Base-by-base conservation (phyloP, 495 filamentous ascomycete species). In the Trichoderma asperelloides region DNA sequence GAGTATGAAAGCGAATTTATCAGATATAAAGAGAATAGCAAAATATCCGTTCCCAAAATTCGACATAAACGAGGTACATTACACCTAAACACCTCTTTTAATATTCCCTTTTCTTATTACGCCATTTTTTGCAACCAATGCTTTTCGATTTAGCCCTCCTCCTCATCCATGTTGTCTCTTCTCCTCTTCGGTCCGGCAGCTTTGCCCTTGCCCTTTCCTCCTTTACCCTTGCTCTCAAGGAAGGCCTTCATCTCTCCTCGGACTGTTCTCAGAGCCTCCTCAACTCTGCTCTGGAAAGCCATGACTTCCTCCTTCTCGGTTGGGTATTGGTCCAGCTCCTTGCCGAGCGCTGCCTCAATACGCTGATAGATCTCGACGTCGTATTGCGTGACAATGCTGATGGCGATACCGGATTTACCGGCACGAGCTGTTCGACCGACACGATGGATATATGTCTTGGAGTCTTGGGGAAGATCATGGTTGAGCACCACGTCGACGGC, bases 361-460 rank as follows among this genome's bases (percentile, higher is more conserved):
- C 96, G 77, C 71, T 90, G 78, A 79, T 85, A 97, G 5, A 97
- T 80, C 74, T 98, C 95, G 33, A 96, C 73, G 71, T 98, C 95
- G 68, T 97, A 98, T 74, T 98, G 95, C 4, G 90, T 96, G 3
- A 94, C 88, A 11, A 98, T 76, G 30, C 82, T 88, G 49, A 97
- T 84, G 1, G 93, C 92, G 40, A 89, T 81, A n/a, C 94, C 94
- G 28, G 86, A 87, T 72, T 91, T 91, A 16, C 94, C 94, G 0
- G 95, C 94, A 76, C 95, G 84, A 0, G 95, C 95, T 0, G 95
- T 98, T 68, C 95, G 89, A 8, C 95, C 95, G 2, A 97, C 94
- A 49, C 95, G 87, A 74, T 98, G 95, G 64, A 98, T 91, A 71
- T 97, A 98, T 0, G 92, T 97, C 76, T 97, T 95, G 72, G 86